phyloP scores from a whole-genome alignment of 2,329 filamentous ascomycete genomes.

The Diaporthe eres region DNA sequence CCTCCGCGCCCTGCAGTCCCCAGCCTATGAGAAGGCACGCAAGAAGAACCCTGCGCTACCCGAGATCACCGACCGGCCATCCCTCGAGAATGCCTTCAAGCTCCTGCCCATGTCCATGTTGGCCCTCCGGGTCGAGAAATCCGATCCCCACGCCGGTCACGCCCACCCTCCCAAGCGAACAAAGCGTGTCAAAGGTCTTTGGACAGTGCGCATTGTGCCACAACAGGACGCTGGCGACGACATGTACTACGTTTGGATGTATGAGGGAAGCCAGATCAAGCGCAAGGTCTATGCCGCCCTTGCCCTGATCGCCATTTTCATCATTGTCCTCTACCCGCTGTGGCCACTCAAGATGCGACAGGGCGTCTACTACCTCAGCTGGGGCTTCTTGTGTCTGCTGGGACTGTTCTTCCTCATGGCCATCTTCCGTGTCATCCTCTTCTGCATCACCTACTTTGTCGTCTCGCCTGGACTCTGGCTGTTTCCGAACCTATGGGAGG shows the following conservation, averaged over 20 bases:
- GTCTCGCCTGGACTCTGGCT: conserved; percentile 94
- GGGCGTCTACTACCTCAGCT: conserved; percentile 97
- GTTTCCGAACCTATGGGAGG: conserved; percentile 97
- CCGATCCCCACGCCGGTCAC: conserved; percentile 83
- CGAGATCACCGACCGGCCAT: conserved; percentile 87
- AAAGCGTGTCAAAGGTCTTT: conserved; percentile 94
- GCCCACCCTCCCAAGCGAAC: conserved; percentile 78
- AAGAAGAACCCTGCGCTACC: conserved; percentile 93
- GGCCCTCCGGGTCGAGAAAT: conserved; percentile 88
- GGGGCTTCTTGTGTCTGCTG: conserved; percentile 90
- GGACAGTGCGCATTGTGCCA: conserved; percentile 95
- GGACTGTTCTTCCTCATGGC: conserved; percentile 98
- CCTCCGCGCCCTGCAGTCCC: conserved; percentile 88
- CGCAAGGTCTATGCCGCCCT: conserved; percentile 91
- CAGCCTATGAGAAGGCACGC: conserved; percentile 89
- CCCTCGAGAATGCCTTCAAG: conserved; percentile 95
- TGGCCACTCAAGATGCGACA: conserved; percentile 94
- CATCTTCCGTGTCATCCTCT: conserved; percentile 95
- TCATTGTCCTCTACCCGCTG: conserved; percentile 93
- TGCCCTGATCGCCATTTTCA: conserved; percentile 86
- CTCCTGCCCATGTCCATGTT: conserved; percentile 94
- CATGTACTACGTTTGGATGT: conserved; percentile 97
- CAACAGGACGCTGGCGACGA: conserved; percentile 91
- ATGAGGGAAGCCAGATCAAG: conserved; percentile 94
- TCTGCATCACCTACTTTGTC: conserved; percentile 90